A percentile compares a stretch with the other conserved stretches of the same genome.
Evolutionary conservation across 169 alveolate genomes (phyloP).

Genomic region (Eimeria sp.): DNA sequence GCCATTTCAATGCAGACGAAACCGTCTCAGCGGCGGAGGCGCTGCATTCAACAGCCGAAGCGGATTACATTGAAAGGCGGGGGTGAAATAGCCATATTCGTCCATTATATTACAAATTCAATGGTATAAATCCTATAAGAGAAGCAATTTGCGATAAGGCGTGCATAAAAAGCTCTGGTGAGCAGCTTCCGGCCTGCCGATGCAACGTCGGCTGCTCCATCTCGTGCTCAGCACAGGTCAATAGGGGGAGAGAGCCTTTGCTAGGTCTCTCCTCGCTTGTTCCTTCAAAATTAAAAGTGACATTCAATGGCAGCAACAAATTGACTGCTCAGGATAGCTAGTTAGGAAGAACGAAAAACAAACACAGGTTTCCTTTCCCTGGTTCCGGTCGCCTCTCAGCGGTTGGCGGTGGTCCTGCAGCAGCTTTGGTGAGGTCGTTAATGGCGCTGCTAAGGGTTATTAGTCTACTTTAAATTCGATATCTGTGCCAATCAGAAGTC

Average conservation of each 20-base stretch:
- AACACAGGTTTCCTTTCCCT: slow-evolving; percentile 9
- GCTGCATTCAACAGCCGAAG: not conserved
- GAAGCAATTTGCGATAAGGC: not conserved
- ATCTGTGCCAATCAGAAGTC: slow-evolving; percentile 6
- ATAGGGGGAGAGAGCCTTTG: slow-evolving; percentile 20
- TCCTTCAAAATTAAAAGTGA: not conserved
- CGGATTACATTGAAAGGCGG: not conserved
- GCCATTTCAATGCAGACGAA: not conserved
- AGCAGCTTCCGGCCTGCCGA: slow-evolving; percentile 23
- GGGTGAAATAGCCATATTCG: not conserved
- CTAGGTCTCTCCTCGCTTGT: not conserved
- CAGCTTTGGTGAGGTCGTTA: not conserved
- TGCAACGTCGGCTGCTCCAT: slow-evolving; percentile 59
- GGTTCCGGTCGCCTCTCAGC: slow-evolving; percentile 4
- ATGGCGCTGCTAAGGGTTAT: slow-evolving; percentile 13
- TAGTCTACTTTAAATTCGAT: not conserved
- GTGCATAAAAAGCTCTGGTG: not conserved
- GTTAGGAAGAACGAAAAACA: not conserved
- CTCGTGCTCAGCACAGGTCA: not conserved
- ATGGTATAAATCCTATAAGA: not conserved
- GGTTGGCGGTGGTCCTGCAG: slow-evolving; percentile 36
- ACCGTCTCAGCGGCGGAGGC: not conserved
- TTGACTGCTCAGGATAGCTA: slow-evolving; percentile 7
- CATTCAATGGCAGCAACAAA: not conserved
- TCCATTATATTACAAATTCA: not conserved